Evolutionary conservation across 306 rosid species (phyloP), one percentile per base, ranked within the genome.

Genomic region (Cicer yamashitae): DNA sequence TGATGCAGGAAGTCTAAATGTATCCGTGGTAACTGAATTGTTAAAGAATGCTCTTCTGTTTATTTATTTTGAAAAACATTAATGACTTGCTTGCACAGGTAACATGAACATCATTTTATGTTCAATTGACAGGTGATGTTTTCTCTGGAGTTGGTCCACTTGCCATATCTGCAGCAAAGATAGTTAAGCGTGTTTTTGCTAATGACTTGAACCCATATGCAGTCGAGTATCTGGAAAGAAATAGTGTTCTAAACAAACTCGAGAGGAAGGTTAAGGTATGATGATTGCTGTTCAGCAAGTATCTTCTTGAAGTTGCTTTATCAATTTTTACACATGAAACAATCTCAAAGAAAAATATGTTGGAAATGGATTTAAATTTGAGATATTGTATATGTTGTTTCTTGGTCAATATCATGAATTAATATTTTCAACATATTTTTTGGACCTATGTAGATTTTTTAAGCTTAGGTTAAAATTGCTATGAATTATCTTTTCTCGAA

Each of bases 121-220:
- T 68, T 8, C 43, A 48, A 76, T 70, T 77, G 78, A 44, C 94
- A 92, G 96, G 96, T 82, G 97, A 94, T 85, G 96, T 94, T 82
- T 94, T 94, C 82, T 70, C 91, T 72, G 99, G 97, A 71, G 97
- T 90, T 86, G 99, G 97, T 80, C 97, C 99, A 52, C 79, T 92
- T 76, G 94, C 99, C 50, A 80, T 92, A 78, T 80, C 93, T 57
- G 99, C 96, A 8, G 97, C 97, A 53, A 90, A 74, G 87, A 85
- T 86, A 71, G 98, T 91, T 41, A 90, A 91, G 78, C 88, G 90
- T 20, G 98, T 94, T 72, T 92, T 77, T 61, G 99, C 99, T 44
- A 94, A 94, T 56, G 99, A 94, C 80, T 88, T 94, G 72, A 94
- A 94, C 79, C 97, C 99, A 7, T 54, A 53, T 61, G 98, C 97